Evolutionary conservation across 768 basidiomycete species (phyloP).

Genomic region (Suillus alpinus): DNA sequence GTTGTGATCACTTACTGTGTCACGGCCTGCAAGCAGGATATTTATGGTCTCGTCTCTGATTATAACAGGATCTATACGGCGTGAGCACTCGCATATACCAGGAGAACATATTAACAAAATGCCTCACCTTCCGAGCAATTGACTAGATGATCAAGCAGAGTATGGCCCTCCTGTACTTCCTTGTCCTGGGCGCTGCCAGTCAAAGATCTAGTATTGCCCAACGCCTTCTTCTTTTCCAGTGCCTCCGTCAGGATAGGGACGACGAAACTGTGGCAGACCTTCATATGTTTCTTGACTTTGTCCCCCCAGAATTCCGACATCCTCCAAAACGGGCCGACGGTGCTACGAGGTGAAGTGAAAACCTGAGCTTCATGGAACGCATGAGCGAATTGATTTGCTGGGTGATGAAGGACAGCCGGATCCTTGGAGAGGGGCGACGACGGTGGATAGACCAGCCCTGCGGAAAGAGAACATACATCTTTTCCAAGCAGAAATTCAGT

Average conservation of each 20-base stretch:
- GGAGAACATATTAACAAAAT: not conserved
- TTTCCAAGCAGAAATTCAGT: constrained; percentile 57
- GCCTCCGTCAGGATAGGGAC: constrained; percentile 52
- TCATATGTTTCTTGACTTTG: constrained; percentile 42
- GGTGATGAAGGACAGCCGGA: constrained; percentile 23
- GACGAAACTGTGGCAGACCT: constrained; percentile 48
- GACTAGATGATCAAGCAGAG: constrained; percentile 29
- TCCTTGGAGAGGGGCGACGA: constrained; percentile 12
- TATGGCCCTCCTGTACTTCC: constrained; percentile 22
- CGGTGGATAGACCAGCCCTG: constrained; percentile 47
- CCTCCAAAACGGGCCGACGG: constrained; percentile 47
- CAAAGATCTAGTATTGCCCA: constrained; percentile 20
- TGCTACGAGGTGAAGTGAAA: constrained; percentile 35
- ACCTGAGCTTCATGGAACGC: constrained; percentile 52
- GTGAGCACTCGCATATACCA: not conserved
- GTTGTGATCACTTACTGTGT: constrained; percentile 37
- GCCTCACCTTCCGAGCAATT: constrained; percentile 25
- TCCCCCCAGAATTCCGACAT: constrained; percentile 52
- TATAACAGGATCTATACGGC: constrained; percentile 16
- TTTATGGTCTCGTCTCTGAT: constrained; percentile 27
- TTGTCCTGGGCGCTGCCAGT: constrained; percentile 7
- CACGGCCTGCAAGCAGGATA: constrained; percentile 32
- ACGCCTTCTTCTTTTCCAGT: constrained; percentile 35
- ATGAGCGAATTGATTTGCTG: constrained; percentile 41
- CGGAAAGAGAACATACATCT: constrained; percentile 44